Evolutionary conservation across 2,329 filamentous ascomycete species (phyloP), one percentile per base, ranked within the genome.

Genomic region (Fusarium mangiferae): DNA sequence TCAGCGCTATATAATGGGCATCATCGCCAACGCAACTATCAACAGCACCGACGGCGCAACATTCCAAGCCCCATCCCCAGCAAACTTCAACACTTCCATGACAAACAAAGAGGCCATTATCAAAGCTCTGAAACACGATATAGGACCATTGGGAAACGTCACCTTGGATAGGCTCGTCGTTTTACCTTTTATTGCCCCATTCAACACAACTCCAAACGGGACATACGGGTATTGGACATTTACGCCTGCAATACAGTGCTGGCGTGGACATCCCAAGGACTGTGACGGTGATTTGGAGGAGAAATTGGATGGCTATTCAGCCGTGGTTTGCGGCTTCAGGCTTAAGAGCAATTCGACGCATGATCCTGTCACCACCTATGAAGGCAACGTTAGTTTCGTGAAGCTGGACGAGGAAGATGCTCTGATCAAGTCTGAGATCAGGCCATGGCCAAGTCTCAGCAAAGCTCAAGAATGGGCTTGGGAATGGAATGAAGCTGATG

Each of bases 131-230:
- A 24, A 26, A 12, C 2, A 15, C 9, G 5, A 4, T 3, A 10
- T 26, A 3, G 6, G 14, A 4, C 26, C 18, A 6, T n/a, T 36
- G 1, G 20, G 4, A 7, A 20, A 14, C 1, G 3, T 54, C 18
- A 38, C n/a, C 9, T 6, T 54, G 18, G 24, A 54, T 1, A 54
- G 49, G 9, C 49, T 54, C 18, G 13, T 22, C 13, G 49, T 54
- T 4, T 11, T 54, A 7, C 49, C 49, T 0, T 54, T 54, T 9
- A 54, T 18, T 13, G 24, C 18, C 1, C 33, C 49, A 2, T 36
- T 22, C 5, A 38, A 38, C 3, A 26, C 33, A 11, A 54, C 49
- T 17, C 33, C 18, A 3, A 54, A 54, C 4, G n/a, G 33, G 2
- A 38, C 49, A 2, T 54, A 54, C 12, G 49, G 49, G 14, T 54